Evolutionary conservation across 2,329 filamentous ascomycete genomes (phyloP), one percentile per base, ranked within the genome.

Genomic region (Nectriaceae sp.): DNA sequence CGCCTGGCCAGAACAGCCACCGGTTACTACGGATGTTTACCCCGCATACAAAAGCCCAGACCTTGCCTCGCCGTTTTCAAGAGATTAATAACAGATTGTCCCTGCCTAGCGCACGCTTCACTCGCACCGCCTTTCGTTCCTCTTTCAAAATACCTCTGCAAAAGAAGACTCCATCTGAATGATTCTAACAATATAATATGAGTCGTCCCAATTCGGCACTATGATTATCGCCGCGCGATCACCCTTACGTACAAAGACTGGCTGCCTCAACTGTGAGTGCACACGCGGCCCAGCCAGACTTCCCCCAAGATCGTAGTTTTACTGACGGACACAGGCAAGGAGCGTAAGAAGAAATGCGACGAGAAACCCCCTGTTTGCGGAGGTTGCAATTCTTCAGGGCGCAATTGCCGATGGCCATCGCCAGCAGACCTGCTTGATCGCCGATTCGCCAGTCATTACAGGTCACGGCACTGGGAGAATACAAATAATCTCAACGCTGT

Each of bases 371-470:
- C 38, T 11, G 11, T 40, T 20, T 40, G 38, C 21, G 38, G 20
- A 11, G 16, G 21, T 5, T 40, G 38, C 38, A 21, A 16, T 15
- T n/a, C 8, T 16, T 22, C 38, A 5, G 16, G 21, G 3, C 11
- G 38, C 3, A 13, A 40, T 8, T 40, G 38, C 15, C 4, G 6
- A 24, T 40, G 38, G 38, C 38, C 38, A 3, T 40, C 38, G 4
- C 20, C 38, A 11, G 38, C 8, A n/a, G 38, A 40, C 21, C 20
- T 40, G 21, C 5, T 40, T 22, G 38, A 58, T n/a, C 47, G 55
- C 19, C 55, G 55, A 2, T 53, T 47, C 40, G 42, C 44, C 2
- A 46, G 42, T 2, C 52, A 57, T 19, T 20, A 11, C 5, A 22
- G 35, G 18, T 58, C 45, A 15, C 39, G 55, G 11, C 42, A 55